Evolutionary conservation across 352 stramenopile genomes (phyloP).

Genomic region (Phytophthora syringae): DNA sequence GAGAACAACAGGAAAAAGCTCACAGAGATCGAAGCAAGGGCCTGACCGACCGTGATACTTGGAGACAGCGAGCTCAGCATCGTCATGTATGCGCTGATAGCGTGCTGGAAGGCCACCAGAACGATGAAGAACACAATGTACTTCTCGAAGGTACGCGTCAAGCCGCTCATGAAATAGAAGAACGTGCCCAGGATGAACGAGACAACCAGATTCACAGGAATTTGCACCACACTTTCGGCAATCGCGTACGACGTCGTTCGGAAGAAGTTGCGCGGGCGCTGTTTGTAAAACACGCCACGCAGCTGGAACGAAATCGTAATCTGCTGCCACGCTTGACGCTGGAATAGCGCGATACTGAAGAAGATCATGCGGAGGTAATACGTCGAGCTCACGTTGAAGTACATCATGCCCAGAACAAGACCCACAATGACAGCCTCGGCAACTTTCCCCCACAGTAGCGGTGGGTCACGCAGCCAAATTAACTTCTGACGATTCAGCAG

Average conservation of each 20-base stretch:
- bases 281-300: constrained; percentile 91
- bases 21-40: constrained; percentile 53
- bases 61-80: constrained; percentile 60
- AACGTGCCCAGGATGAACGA: constrained; percentile 66
- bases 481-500: constrained; percentile 71
- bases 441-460: constrained; percentile 70
- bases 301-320: constrained; percentile 76
- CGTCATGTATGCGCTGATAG: constrained; percentile 71
- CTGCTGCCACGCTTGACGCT: constrained; percentile 76
- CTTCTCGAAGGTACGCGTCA: constrained; percentile 62
- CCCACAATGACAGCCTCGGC: constrained; percentile 75
- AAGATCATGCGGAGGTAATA: constrained; percentile 82
- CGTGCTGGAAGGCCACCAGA: constrained; percentile 79
- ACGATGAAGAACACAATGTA: constrained; percentile 85
- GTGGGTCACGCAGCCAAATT: constrained; percentile 64
- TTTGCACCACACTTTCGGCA: constrained; percentile 59
- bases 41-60: constrained; percentile 60
- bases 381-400: constrained; percentile 59
- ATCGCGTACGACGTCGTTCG: constrained; percentile 84
- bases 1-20: constrained; percentile 77
- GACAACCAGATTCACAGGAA: constrained; percentile 72
- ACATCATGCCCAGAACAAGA: constrained; percentile 78
- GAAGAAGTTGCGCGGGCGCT: constrained; percentile 90
- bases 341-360: constrained; percentile 72
- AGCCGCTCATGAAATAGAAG: constrained; percentile 92